phyloP scores from a whole-genome alignment of 768 basidiomycete genomes.

The Suillus weaverae region DNA sequence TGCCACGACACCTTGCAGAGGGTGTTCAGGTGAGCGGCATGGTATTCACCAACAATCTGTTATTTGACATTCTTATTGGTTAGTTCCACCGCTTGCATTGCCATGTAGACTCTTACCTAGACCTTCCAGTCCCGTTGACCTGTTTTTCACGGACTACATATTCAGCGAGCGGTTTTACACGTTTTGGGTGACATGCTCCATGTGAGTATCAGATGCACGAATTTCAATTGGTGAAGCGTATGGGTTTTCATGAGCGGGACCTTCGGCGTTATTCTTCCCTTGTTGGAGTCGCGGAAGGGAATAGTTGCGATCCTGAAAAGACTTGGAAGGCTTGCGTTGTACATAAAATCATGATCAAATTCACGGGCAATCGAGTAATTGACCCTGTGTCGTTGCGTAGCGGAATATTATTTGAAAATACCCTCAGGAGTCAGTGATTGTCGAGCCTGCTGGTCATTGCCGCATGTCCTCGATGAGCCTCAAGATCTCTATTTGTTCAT shows the following conservation, averaged over 20 bases:
- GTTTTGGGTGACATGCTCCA: slow-evolving; percentile 37
- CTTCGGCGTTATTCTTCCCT: slow-evolving; percentile 31
- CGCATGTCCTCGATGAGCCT: too few relatives aligned
- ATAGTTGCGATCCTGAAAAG: slow-evolving; percentile 20
- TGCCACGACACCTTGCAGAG: slow-evolving; percentile 17
- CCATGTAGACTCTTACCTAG: background rate
- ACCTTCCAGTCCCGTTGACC: slow-evolving; percentile 30
- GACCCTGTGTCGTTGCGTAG: background rate
- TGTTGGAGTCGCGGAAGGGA: slow-evolving; percentile 31
- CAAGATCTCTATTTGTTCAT: background rate
- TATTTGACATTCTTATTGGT: slow-evolving; percentile 30
- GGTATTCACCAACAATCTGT: slow-evolving; percentile 28
- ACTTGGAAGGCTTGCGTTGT: background rate
- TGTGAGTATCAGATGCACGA: slow-evolving; percentile 19
- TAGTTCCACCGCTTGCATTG: background rate
- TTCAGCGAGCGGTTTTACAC: slow-evolving; percentile 34
- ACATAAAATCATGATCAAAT: slow-evolving; percentile 2
- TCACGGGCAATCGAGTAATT: background rate
- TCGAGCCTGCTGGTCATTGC: background rate
- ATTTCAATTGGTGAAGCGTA: slow-evolving; percentile 16
- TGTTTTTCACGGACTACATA: slow-evolving; percentile 38
- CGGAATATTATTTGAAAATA: background rate
- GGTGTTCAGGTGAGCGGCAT: slow-evolving; percentile 31
- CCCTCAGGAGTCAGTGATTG: too few relatives aligned
- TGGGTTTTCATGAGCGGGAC: slow-evolving; percentile 31